Evolutionary conservation across 192 early-diverging fungal genomes (phyloP), one percentile per base, ranked within the genome.

Genomic region (Rhizoclosmatium sp.): DNA sequence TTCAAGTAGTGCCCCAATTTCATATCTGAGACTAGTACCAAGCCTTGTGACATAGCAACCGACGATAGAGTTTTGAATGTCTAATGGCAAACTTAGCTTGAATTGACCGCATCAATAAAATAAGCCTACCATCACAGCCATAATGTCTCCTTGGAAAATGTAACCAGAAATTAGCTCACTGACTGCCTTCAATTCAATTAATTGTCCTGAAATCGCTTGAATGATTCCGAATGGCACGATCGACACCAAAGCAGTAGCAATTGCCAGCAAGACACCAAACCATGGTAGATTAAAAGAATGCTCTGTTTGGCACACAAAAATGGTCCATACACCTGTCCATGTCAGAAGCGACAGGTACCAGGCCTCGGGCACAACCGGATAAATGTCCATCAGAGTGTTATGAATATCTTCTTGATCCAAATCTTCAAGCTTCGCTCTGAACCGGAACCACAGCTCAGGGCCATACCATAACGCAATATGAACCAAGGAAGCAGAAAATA

Each of bases 21-120:
- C 31, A 95, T 80, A 82, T 94, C 93, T 40, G 60, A 49, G 12
- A 90, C 82, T 42, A 96, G 90, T 48, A 85, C 85, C 40, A 96
- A 80, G 59, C 90, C 93, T 85, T 98, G 95, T 14, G 84, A 80
- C 86, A 95, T 87, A 3, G 91, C 89, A 71, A 94, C 94, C 75
- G 93, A 93, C 56, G 92, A 92, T 65, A 93, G 92, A 9, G 93
- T 92, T 85, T 96, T 96, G 88, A 95, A 96, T 2, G 92, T 92
- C 45, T 87, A 40, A 4, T 7, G 31, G 31, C 31, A 31, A 31
- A 31, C 31, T 31, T 31, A 31, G 31, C 31, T 31, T 31, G 31
- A 31, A 31, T 31, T 31, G 31, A 31, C 31, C 31, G 31, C 31
- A 31, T 31, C 31, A 31, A 31, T 31, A 31, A 31, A 31, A 0